Evolutionary conservation across 176 grass and related monocot species (phyloP).

Genomic region (Zoysia pacifica): DNA sequence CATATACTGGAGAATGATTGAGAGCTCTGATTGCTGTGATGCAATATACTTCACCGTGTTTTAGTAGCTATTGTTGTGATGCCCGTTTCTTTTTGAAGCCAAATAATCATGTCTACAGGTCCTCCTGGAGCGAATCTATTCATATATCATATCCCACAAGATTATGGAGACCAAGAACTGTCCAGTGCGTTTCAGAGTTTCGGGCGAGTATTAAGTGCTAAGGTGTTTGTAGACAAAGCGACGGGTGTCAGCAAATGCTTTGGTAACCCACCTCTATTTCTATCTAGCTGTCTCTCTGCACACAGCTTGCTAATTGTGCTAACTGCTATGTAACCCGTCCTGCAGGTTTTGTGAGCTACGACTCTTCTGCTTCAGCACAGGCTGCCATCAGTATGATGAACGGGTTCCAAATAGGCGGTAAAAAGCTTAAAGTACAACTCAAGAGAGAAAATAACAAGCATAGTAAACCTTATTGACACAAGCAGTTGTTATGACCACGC

Average conservation of each 20-base stretch:
- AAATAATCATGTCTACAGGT: slow-evolving; percentile 48
- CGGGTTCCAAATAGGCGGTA: slow-evolving; percentile 80
- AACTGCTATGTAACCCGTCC: not conserved
- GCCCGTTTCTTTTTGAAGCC: not conserved
- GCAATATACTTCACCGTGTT: not conserved
- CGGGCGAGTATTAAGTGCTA: slow-evolving; percentile 90
- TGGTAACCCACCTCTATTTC: slow-evolving; percentile 45
- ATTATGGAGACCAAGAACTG: slow-evolving; percentile 85
- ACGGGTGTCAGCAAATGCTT: slow-evolving; percentile 98
- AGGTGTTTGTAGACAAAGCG: slow-evolving; percentile 97
- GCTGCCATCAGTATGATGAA: slow-evolving; percentile 78
- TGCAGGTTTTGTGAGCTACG: slow-evolving; percentile 98
- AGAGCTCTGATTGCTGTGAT: not conserved
- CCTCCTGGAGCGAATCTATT: slow-evolving; percentile 91
- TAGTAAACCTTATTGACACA: slow-evolving; percentile 69
- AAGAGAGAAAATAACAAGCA: slow-evolving; percentile 96
- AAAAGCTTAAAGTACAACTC: slow-evolving; percentile 98
- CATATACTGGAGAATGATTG: slow-evolving; percentile 7
- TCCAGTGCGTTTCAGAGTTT: slow-evolving; percentile 86
- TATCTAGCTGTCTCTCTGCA: not conserved
- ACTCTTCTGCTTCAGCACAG: slow-evolving; percentile 72
- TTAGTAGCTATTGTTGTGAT: not conserved
- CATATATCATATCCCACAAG: slow-evolving; percentile 89
- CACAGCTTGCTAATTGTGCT: not conserved
- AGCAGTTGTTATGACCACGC: not conserved